Evolutionary conservation across 345 rosid genomes (phyloP).

Genomic region (Aegle marmelos): DNA sequence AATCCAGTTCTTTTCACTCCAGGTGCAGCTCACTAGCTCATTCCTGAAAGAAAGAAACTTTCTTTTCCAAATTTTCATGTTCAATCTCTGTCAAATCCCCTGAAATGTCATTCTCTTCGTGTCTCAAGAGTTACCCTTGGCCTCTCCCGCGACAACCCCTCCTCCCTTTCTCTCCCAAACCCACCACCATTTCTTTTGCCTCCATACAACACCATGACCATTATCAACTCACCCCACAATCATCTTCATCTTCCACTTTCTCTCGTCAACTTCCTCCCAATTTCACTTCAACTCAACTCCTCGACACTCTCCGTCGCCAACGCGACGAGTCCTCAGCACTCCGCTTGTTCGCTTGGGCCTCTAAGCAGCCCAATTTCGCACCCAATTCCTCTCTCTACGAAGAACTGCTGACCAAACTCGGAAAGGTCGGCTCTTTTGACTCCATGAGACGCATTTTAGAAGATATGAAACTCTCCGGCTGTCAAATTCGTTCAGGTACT

Average conservation of each 20-base stretch:
- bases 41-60: too few relatives aligned
- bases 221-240: slow-evolving; percentile 27
- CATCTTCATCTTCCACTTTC: slow-evolving; percentile 18
- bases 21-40: too few relatives aligned
- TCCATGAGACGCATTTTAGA: slow-evolving; percentile 54
- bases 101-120: slow-evolving; percentile 50
- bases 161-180: slow-evolving; percentile 30
- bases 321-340: slow-evolving; percentile 66
- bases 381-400: slow-evolving; percentile 53
- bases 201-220: slow-evolving; percentile 26
- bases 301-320: slow-evolving; percentile 71
- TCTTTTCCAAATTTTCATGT: not conserved
- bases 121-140: slow-evolving; percentile 56
- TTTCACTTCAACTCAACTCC: slow-evolving; percentile 68
- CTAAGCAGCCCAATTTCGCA: slow-evolving; percentile 70
- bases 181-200: slow-evolving; percentile 34
- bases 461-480: slow-evolving; percentile 49
- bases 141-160: slow-evolving; percentile 25
- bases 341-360: slow-evolving; percentile 60
- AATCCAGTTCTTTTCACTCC: not conserved
- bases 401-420: slow-evolving; percentile 64
- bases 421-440: slow-evolving; percentile 64
- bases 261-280: slow-evolving; percentile 34
- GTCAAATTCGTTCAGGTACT: slow-evolving; percentile 37
- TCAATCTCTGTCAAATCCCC: slow-evolving; percentile 13